A percentile compares a stretch with the other conserved stretches of the same genome.
phyloP scores from a whole-genome alignment of 2,329 filamentous ascomycete species.

The Alternaria postmessia region DNA sequence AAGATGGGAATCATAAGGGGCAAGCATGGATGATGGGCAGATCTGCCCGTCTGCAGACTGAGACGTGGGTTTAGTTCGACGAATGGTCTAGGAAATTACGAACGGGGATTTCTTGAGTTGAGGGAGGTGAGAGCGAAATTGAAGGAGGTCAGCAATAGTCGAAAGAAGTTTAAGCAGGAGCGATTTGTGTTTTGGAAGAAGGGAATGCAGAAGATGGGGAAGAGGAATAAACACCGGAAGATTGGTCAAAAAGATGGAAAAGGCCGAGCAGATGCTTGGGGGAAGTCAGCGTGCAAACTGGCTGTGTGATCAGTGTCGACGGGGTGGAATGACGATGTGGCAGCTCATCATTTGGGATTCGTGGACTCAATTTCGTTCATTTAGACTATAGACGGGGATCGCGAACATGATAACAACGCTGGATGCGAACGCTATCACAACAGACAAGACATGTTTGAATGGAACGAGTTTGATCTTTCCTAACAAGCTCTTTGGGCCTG shows the following conservation, averaged over 20 bases:
- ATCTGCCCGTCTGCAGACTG: no score
- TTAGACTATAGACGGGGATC: no score
- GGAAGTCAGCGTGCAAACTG: no score
- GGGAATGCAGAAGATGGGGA: neutral
- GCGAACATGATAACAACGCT: neutral
- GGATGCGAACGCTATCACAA: neutral
- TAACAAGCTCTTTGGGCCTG: neutral
- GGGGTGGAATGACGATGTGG: no score
- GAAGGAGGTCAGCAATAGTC: neutral
- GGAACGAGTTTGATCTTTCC: neutral
- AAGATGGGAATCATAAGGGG: no score
- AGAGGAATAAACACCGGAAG: neutral
- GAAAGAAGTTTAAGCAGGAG: neutral
- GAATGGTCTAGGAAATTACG: neutral
- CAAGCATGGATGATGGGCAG: no score
- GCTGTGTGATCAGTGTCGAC: no score
- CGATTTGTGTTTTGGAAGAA: neutral
- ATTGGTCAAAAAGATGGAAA: neutral
- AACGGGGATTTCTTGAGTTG: accelerated
- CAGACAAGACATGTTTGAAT: neutral
- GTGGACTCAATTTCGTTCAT: no score
- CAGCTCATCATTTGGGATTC: no score
- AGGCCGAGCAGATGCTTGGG: neutral
- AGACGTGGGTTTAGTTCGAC: neutral
- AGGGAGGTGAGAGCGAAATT: neutral